Base-by-base conservation (phyloP, 192 early-diverging fungal genomes). In the Coemansia nantahalensis region DNA sequence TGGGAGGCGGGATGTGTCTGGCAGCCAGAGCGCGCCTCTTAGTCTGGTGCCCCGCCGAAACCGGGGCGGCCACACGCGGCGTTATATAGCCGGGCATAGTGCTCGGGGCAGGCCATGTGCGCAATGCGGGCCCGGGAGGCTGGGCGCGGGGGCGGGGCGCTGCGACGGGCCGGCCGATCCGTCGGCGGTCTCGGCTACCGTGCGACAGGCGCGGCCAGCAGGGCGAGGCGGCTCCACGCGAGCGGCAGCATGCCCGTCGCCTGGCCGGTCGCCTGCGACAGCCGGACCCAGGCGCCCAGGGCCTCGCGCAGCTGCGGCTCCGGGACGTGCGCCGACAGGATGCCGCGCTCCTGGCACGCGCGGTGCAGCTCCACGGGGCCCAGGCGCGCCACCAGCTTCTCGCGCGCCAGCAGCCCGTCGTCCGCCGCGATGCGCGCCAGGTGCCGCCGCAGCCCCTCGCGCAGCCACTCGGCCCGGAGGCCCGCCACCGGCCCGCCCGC, bases 301-400 rank as follows among this genome's bases (percentile, higher is more conserved):
- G 70, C 47, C 8, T 39, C 34, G 4, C 60, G 50, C 48, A 68
- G 36, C 28, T 60, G 65, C 9, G 39, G 39, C 30, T 49, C 56
- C 7, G 48, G 19, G 37, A 43, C 36, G 33, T 34, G 51, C 5
- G 61, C 50, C 11, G 65, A 54, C n/a, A 65, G 65, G 37, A 76
- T 76, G 4, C 65, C 72, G 28, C 72, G 72, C 21, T 76, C 72
- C 52, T 68, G 60, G 54, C 72, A 76, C 21, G 66, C 62, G 24
- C 58, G 40, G 14, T 54, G 48, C 24, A 77, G 65, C 46, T 77
- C 73, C 2, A 44, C 39, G 19, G 61, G 61, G 18, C 38, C 53
- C 24, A 77, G 49, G 15, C 34, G 39, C 33, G 33, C 53, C 32
- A 66, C 51, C 33, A 59, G 48, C 53, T 44, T 33, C 40, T 77